These are phyloP conservation scores for Stachybotrys elegans DNA, from an alignment of 2,329 filamentous ascomycete genomes.

Conservation along the genomic window DNA sequence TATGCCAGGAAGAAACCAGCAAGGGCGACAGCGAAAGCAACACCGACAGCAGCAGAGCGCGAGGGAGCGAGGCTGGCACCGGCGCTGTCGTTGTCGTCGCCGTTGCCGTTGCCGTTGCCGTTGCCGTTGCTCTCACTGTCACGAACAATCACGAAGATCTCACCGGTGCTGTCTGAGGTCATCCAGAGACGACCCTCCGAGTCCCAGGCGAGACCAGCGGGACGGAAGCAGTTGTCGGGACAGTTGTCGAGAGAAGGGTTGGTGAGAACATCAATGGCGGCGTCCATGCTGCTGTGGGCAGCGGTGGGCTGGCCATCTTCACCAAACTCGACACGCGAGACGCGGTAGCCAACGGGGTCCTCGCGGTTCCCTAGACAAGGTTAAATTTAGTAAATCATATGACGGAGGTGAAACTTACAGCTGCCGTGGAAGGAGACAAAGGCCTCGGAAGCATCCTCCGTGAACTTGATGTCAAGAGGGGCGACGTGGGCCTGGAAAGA, in stretches of 20 bases:
- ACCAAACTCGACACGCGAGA: slow-evolving; percentile 35
- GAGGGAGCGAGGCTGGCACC: slow-evolving; percentile 14
- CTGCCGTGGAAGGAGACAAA: slow-evolving; percentile 69
- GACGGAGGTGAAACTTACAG: slow-evolving; percentile 39
- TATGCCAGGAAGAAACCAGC: slow-evolving; percentile 22
- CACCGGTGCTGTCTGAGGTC: slow-evolving; percentile 58
- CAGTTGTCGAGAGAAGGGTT: slow-evolving; percentile 50
- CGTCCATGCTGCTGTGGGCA: slow-evolving; percentile 35
- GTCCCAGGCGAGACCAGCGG: slow-evolving; percentile 53
- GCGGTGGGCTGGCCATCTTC: slow-evolving; percentile 35
- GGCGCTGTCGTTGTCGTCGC: slow-evolving; percentile 4
- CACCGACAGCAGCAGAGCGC: slow-evolving; percentile 14
- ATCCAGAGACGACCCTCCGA: slow-evolving; percentile 52
- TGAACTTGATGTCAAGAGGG: slow-evolving; percentile 67
- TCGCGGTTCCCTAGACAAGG: slow-evolving; percentile 32
- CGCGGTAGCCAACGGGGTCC: slow-evolving; percentile 40
- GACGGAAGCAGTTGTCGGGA: slow-evolving; percentile 55
- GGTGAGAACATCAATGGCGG: slow-evolving; percentile 47
- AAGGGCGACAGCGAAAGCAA: slow-evolving; percentile 20
- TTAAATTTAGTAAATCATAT: slow-evolving; percentile 1
- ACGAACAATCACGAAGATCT: slow-evolving; percentile 54
- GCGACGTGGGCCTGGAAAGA: slow-evolving; percentile 62
- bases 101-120: slow-evolving; percentile 7
- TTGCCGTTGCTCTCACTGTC: slow-evolving; percentile 5
- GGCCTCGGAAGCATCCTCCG: slow-evolving; percentile 48